Percentiles rank a stretch among this genome's conserved stretches.
Conservation (phyloP, 257 asterid species). For the Lycium barbarum region DNA sequence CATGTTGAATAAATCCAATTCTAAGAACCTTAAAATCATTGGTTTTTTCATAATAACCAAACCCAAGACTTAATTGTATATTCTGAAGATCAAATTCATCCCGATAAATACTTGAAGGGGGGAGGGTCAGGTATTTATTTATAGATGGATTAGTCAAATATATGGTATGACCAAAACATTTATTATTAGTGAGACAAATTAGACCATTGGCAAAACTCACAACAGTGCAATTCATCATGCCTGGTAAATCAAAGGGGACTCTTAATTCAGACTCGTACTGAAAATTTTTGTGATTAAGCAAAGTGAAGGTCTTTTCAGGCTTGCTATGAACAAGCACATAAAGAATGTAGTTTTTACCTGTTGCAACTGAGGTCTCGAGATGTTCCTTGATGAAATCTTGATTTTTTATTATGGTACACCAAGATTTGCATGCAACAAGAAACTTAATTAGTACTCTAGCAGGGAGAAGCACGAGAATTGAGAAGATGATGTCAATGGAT, state of each 20-base stretch:
- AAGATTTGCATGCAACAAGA: constrained; percentile 4
- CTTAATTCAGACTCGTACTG: background rate
- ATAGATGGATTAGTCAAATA: too few relatives aligned
- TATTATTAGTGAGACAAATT: background rate
- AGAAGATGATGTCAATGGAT: too few relatives aligned
- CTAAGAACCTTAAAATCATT: too few relatives aligned
- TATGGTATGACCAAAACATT: background rate
- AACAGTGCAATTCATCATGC: background rate
- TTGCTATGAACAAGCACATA: too few relatives aligned
- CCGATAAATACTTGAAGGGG: too few relatives aligned
- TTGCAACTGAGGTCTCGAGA: background rate
- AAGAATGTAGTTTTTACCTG: background rate
- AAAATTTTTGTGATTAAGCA: constrained; percentile 3
- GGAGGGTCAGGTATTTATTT: too few relatives aligned
- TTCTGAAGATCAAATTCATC: too few relatives aligned
- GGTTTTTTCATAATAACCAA: too few relatives aligned
- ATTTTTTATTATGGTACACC: too few relatives aligned
- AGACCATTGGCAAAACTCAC: constrained; percentile 32
- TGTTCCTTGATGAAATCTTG: background rate
- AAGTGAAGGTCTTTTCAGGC: background rate
- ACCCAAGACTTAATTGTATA: too few relatives aligned
- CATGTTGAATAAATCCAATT: too few relatives aligned
- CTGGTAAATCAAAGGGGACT: too few relatives aligned
- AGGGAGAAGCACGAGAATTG: background rate
- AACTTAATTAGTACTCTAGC: constrained; percentile 7